Percentiles rank a stretch among this genome's conserved stretches.
Conservation (phyloP, 495 filamentous ascomycete genomes). For the Aspergillus carlsbadensis region DNA sequence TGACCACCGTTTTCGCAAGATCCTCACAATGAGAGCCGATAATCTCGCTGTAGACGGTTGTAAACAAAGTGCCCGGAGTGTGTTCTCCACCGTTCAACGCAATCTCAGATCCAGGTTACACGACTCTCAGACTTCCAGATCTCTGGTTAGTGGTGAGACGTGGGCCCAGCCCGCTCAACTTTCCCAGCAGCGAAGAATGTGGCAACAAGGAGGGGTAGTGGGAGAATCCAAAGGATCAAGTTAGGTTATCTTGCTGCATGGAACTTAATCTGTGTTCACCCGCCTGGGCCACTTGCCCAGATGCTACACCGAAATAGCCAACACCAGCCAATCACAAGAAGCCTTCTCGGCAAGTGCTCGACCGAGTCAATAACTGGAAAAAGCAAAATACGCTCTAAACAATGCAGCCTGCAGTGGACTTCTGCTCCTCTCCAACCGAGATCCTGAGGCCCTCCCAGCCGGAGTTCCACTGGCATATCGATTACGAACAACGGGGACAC, state of each 20-base stretch:
- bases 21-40: neutral
- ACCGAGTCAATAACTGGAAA: neutral
- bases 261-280: neutral
- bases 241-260: slow-evolving; percentile 17
- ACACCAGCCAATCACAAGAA: neutral
- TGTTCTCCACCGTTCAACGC: neutral
- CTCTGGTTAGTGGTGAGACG: neutral
- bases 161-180: neutral
- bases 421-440: neutral
- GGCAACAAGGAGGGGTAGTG: neutral
- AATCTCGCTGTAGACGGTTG: neutral
- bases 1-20: slow-evolving; percentile 7
- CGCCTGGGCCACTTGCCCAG: neutral
- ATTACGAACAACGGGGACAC: neutral
- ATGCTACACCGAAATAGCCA: slow-evolving; percentile 5
- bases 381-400: neutral
- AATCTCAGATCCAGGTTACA: slow-evolving; percentile 13
- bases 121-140: neutral
- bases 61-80: slow-evolving; percentile 3
- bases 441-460: neutral
- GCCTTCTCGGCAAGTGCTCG: neutral
- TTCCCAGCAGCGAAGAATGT: slow-evolving; percentile 1
- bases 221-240: neutral
- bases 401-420: neutral
- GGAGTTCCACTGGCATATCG: neutral